Evolutionary conservation across 1,139 yeast species (phyloP).

Genomic region (Yamadazyma dendronema): DNA sequence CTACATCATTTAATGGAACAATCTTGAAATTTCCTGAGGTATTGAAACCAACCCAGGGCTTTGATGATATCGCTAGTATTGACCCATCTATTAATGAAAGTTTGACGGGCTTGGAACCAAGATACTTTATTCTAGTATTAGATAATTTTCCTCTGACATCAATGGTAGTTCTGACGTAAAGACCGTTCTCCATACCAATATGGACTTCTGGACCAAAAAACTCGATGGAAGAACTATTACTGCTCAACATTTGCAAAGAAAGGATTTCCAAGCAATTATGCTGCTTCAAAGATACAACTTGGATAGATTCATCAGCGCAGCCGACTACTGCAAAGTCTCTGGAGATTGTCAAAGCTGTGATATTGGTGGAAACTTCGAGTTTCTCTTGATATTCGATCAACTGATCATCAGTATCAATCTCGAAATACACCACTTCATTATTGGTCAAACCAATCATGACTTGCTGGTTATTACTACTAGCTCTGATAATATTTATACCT

Average conservation of each 20-base stretch:
- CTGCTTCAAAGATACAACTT: slow-evolving; percentile 64
- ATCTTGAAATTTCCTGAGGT: slow-evolving; percentile 30
- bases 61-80: slow-evolving; percentile 42
- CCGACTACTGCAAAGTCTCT: slow-evolving; percentile 65
- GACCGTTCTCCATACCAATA: slow-evolving; percentile 81
- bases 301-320: slow-evolving; percentile 66
- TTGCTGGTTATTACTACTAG: slow-evolving; percentile 67
- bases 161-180: slow-evolving; percentile 59
- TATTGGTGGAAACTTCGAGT: slow-evolving; percentile 54
- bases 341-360: slow-evolving; percentile 46
- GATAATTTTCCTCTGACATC: slow-evolving; percentile 59
- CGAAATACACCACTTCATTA: slow-evolving; percentile 79
- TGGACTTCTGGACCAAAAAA: slow-evolving; percentile 47
- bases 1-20: slow-evolving; percentile 39
- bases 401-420: slow-evolving; percentile 62
- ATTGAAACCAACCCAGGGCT: slow-evolving; percentile 38
- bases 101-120: slow-evolving; percentile 65
- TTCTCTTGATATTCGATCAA: slow-evolving; percentile 69
- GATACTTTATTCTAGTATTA: slow-evolving; percentile 68
- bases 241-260: slow-evolving; percentile 66
- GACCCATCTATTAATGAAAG: slow-evolving; percentile 35
- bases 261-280: slow-evolving; percentile 62
- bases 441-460: slow-evolving; percentile 70
- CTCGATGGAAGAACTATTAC: slow-evolving; percentile 52
- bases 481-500: slow-evolving; percentile 60